phyloP scores from a whole-genome alignment of 2,329 filamentous ascomycete genomes.

The Venturia effusa region DNA sequence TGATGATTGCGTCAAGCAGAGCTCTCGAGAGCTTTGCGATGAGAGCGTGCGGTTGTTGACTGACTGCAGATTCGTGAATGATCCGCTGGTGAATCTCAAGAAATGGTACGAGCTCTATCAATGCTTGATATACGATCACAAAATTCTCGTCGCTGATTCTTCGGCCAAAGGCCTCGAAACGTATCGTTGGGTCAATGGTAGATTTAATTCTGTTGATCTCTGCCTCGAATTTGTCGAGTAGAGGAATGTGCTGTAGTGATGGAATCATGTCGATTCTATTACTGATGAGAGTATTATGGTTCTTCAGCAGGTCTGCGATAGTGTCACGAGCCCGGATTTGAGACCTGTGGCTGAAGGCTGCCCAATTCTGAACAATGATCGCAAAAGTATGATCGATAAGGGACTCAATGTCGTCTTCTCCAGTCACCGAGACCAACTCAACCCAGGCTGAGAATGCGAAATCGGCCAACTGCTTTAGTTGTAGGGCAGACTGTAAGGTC shows the following conservation, averaged over 20 bases:
- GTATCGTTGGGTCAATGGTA: constrained; percentile 53
- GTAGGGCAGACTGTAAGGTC: constrained; percentile 77
- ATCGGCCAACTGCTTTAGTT: constrained; percentile 62
- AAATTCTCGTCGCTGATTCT: constrained; percentile 75
- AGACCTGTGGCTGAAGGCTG: constrained; percentile 49
- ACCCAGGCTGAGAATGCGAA: constrained; percentile 78
- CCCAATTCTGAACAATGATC: constrained; percentile 75
- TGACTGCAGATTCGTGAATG: constrained; percentile 67
- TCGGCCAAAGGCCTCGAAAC: constrained; percentile 59
- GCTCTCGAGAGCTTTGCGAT: constrained; percentile 62
- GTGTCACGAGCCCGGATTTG: constrained; percentile 50
- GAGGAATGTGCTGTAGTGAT: constrained; percentile 59
- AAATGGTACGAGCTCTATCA: constrained; percentile 66
- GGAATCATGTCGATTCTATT: constrained; percentile 67
- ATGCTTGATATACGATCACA: constrained; percentile 70
- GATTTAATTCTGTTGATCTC: constrained; percentile 55
- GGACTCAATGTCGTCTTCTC: constrained; percentile 65
- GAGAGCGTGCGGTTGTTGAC: constrained; percentile 71
- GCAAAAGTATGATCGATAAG: constrained; percentile 85
- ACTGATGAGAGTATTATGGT: constrained; percentile 49
- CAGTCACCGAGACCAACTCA: constrained; percentile 62
- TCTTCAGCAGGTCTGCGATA: constrained; percentile 54
- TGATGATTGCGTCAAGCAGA: constrained; percentile 75
- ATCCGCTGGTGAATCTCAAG: constrained; percentile 64
- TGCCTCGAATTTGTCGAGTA: constrained; percentile 56